Evolutionary conservation across 345 rosid species (phyloP), one percentile per base, ranked within the genome.

Genomic region (Arabidopsis suecica): DNA sequence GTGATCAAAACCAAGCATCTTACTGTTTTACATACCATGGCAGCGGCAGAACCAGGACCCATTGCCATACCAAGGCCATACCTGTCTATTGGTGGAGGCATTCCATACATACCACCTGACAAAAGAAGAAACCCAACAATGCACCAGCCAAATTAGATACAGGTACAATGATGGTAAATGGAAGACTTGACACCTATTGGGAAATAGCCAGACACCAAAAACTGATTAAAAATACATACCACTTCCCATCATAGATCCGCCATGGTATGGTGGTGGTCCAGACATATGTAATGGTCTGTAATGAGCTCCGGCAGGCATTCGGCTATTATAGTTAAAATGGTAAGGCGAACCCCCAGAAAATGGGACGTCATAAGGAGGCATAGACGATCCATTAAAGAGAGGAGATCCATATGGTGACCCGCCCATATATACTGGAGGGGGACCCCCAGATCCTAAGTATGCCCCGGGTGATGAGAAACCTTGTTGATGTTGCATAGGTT

Each of bases 361-460:
- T 9, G 99, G 91, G 44, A 85, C 80, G 2, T 96, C 98, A 73
- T 93, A 96, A 5, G 94, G 94, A 79, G 98, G 89, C 81, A 90
- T 81, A 22, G 90, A 86, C 22, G 99, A 84, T 9, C 92, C 95
- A 70, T 87, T 91, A 72, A 88, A 89, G 69, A 86, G 74, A 30
- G 98, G 88, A 66, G 97, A 83, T 22, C 93, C 98, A 82, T 96
- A 96, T n/a, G 96, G 94, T 6, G 96, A 91, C 44, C 90, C 85
- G 58, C 96, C 94, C 89, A 96, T 75, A 75, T 89, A 91, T 83
- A 93, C 83, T 44, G 98, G 85, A 65, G 98, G 82, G 56, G 93
- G 91, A 36, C 82, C 81, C 49, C 94, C 96, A 54, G 94, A 76
- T 73, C 96, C 97, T 73, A 87, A 61, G 74, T 93, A 96, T 64